Conservation (phyloP, 2,329 filamentous ascomycete species). For the Dactylellina sp. region DNA sequence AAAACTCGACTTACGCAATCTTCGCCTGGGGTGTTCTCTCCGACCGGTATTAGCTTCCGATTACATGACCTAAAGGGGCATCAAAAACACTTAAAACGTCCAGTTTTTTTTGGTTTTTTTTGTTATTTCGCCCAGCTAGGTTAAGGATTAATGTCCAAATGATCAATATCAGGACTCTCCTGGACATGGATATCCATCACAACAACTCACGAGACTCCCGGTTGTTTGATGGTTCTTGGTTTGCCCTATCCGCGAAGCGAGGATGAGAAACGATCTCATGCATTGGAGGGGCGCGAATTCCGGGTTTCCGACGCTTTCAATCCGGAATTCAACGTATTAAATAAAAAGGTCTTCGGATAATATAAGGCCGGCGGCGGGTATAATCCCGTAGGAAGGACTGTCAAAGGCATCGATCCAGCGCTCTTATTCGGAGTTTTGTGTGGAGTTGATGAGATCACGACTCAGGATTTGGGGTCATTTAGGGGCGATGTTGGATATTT, state of each 20-base stretch:
- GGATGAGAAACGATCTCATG: conserved; percentile 33
- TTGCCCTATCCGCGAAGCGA: conserved; percentile 34
- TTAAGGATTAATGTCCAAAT: conserved; percentile 42
- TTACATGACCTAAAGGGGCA: neutral
- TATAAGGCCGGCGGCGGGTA: conserved; percentile 4
- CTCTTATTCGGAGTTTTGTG: conserved; percentile 26
- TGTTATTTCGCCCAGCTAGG: conserved; percentile 14
- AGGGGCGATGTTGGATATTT: conserved; percentile 23
- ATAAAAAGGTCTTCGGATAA: conserved; percentile 19
- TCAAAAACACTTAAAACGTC: conserved; percentile 2
- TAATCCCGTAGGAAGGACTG: conserved; percentile 4
- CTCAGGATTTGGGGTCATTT: conserved; percentile 18
- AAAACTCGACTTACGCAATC: conserved; percentile 28
- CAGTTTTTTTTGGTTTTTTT: conserved; percentile 6
- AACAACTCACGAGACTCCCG: conserved; percentile 31
- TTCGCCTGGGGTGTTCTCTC: conserved; percentile 20
- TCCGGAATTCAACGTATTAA: conserved; percentile 29
- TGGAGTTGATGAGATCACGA: conserved; percentile 38
- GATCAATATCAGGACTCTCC: conserved; percentile 32
- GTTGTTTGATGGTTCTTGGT: conserved; percentile 40
- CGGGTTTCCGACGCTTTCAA: conserved; percentile 25
- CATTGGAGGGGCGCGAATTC: neutral
- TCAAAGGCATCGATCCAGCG: conserved; percentile 14
- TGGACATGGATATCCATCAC: conserved; percentile 41
- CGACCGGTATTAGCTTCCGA: conserved; percentile 32